phyloP scores from a whole-genome alignment of 2,329 filamentous ascomycete genomes.

The Bipolaris victoriae region DNA sequence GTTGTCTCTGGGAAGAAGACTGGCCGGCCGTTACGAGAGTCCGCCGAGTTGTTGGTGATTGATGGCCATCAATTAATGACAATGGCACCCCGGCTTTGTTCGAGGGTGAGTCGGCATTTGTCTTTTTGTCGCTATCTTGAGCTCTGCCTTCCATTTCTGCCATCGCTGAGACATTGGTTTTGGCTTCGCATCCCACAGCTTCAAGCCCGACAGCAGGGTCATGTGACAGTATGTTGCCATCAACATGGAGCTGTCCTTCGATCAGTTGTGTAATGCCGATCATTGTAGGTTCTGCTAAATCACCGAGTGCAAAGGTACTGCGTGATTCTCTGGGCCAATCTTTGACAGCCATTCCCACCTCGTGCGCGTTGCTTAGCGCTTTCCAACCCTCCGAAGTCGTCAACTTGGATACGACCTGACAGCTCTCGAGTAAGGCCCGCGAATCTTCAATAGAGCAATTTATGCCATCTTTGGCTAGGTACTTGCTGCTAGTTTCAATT shows the following conservation, averaged over 20 bases:
- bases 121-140: slow-evolving; percentile 13
- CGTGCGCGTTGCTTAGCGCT: slow-evolving; percentile 72
- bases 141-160: slow-evolving; percentile 29
- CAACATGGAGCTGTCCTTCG: slow-evolving; percentile 62
- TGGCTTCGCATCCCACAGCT: slow-evolving; percentile 36
- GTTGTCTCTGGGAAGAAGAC: slow-evolving; percentile 26
- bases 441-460: slow-evolving; percentile 67
- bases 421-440: slow-evolving; percentile 65
- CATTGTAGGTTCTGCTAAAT: slow-evolving; percentile 56
- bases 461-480: slow-evolving; percentile 68
- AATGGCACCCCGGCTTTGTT: slow-evolving; percentile 50
- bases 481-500: slow-evolving; percentile 69
- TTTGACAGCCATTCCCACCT: slow-evolving; percentile 76
- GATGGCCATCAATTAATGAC: slow-evolving; percentile 48
- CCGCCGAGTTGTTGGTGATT: slow-evolving; percentile 40
- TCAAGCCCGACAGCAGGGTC: slow-evolving; percentile 37
- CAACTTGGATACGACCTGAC: slow-evolving; percentile 68
- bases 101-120: slow-evolving; percentile 13
- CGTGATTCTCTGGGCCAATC: slow-evolving; percentile 68
- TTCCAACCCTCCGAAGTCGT: slow-evolving; percentile 67
- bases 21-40: slow-evolving; percentile 30
- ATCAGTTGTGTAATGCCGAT: slow-evolving; percentile 64
- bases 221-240: slow-evolving; percentile 38
- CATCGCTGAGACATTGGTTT: slow-evolving; percentile 33
- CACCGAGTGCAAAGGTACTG: slow-evolving; percentile 69